Evolutionary conservation across 2,329 filamentous ascomycete genomes (phyloP), one percentile per base, ranked within the genome.

Genomic region (Stagonosporopsis tanaceti): DNA sequence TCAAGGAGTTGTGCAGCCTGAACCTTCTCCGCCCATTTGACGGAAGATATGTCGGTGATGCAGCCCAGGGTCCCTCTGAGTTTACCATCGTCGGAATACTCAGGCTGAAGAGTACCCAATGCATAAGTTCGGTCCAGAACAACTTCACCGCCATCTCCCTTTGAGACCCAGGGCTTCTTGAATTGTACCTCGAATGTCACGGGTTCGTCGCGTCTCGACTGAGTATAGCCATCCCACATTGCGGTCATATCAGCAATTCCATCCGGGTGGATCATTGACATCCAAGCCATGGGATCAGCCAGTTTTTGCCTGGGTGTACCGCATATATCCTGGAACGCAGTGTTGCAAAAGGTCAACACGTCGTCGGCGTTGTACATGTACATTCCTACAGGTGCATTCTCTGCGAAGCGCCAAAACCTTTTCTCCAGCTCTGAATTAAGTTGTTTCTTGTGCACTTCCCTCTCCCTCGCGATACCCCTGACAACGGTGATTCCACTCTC

Each of bases 21-120:
- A 28, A 92, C 86, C 52, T 88, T 87, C 74, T 95, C 91, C 1
- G 91, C 91, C 81, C 88, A 88, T 74, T 95, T 96, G 71, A 94
- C 90, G 53, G 89, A 85, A n/a, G 89, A 92, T 63, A 96, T 96
- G 69, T 96, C 90, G 0, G 91, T 93, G 45, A 95, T 88, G 67
- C 87, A 90, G 45, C 89, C 90, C 64, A 93, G 92, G 3, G 92
- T 88, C 57, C 87, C 86, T 76, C 91, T 90, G 47, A 92, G 80
- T 17, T 79, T 78, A 5, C 88, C 89, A 24, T 85, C 78, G 0
- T 80, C 76, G 57, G 87, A 82, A 67, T 84, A 87, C 65, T 92
- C 89, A 0, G 89, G 89, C 64, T 89, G 92, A 0, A 88, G 89
- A 55, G 85, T 89, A 81, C 92, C 88, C 32, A 92, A 74, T 1